These are phyloP conservation scores for Gillenia trifoliata DNA, from an alignment of 306 rosid species.

Conservation along the genomic window DNA sequence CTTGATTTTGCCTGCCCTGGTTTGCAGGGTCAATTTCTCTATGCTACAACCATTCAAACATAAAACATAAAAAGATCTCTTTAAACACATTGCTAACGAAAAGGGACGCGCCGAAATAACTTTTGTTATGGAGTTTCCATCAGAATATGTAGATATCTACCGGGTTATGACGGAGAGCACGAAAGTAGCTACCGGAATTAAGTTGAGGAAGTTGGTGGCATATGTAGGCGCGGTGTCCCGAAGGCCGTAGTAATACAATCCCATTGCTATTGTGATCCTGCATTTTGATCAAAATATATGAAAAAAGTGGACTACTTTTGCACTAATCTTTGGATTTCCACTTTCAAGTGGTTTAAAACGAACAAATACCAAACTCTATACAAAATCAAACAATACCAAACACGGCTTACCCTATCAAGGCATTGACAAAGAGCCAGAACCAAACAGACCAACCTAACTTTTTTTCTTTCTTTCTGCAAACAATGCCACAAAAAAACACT, in stretches of 20 bases:
- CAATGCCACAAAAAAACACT: neutral
- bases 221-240: conserved; percentile 67
- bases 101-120: no score
- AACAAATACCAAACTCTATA: neutral
- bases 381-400: neutral
- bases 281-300: neutral
- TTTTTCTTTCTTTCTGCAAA: conserved; percentile 37
- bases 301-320: neutral
- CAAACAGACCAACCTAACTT: conserved; percentile 37
- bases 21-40: conserved; percentile 31
- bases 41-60: conserved; percentile 27
- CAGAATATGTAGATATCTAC: conserved; percentile 9
- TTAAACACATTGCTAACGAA: no score
- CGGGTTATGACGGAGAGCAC: conserved; percentile 33
- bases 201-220: conserved; percentile 53
- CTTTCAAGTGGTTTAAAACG: neutral
- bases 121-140: no score
- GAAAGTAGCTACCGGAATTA: conserved; percentile 57
- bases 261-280: conserved; percentile 53
- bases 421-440: conserved; percentile 62
- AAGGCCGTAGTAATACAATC: conserved; percentile 56
- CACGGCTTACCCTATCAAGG: conserved; percentile 50
- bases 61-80: no score
- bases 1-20: conserved; percentile 39
- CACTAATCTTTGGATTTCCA: neutral